Evolutionary conservation across 225 moss, liverwort and hornwort species (phyloP), one percentile per base, ranked within the genome.

Genomic region (Marchantia polymorpha): DNA sequence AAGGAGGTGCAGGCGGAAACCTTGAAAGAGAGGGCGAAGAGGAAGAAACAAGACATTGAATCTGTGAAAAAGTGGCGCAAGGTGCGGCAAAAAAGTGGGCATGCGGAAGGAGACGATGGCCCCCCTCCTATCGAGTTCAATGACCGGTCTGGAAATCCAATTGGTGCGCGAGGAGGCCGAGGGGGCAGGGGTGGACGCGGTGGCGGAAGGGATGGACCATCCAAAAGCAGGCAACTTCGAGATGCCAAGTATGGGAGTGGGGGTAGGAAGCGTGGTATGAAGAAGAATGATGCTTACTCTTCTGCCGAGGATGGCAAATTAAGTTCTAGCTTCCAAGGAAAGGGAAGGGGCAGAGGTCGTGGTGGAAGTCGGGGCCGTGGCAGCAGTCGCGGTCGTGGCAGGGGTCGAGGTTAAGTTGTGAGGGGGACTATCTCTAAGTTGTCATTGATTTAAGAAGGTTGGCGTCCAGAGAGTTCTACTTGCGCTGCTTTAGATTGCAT

Each of bases 1-100:
- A 99, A 99, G 82, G 97, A 93, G 71, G 97, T 99, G 79, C 97
- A 99, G 80, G 94, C 97, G 0, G 94, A 93, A 87, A 92, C 83
- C 73, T 78, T 94, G 46, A 99, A 95, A 69, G 97, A 94, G 81
- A 86, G 97, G 26, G 77, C 90, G 25, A 93, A 99, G 87, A 92
- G 93, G 82, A 99, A 99, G 94, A 99, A 93, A 76, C 86, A 91
- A 20, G 93, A 93, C 11, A 93, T 99, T 13, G 97, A 99, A 83
- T 90, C 91, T 7, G 97, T 99, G 74, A 99, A 92, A 82, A 99
- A 99, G 72, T 99, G 97, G 97, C 87, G 97, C 12, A 99, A 99
- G 80, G 92, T 88, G 1, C 83, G 97, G 60, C 93, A 91, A 72
- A 91, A 95, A 78, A 91, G 91, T 9, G 97, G 91, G 0, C 89